Conservation (phyloP, 495 filamentous ascomycete genomes). For the Friedmanniomyces simplex region DNA sequence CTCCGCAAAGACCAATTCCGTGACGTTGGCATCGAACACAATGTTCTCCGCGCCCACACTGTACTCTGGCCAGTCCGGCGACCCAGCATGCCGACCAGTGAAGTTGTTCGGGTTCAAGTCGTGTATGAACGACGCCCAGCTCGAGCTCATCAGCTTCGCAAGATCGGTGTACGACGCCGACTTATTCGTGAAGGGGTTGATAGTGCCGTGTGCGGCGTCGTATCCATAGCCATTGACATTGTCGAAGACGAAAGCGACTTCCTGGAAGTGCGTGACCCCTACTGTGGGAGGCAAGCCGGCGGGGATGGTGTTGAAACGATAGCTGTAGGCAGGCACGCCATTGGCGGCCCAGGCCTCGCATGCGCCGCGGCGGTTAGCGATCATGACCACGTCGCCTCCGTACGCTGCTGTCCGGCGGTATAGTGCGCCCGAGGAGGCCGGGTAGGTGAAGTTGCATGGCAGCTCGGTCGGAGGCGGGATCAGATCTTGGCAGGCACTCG, state of each 20-base stretch:
- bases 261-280: constrained; percentile 49
- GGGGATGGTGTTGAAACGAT: constrained; percentile 48
- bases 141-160: constrained; percentile 42
- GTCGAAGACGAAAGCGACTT: constrained; percentile 52
- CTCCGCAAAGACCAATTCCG: constrained; percentile 35
- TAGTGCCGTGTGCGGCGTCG: constrained; percentile 18
- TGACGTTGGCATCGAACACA: constrained; percentile 41
- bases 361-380: constrained; percentile 44
- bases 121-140: constrained; percentile 47
- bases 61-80: constrained; percentile 28
- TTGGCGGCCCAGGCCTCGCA: constrained; percentile 42
- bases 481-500: constrained; percentile 21
- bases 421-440: constrained; percentile 34
- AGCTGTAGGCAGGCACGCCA: constrained; percentile 46
- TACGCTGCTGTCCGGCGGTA: constrained; percentile 44
- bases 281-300: constrained; percentile 29
- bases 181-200: constrained; percentile 40
- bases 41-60: constrained; percentile 27
- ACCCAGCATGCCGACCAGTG: constrained; percentile 4
- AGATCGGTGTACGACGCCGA: constrained; percentile 37
- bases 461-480: constrained; percentile 21
- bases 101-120: constrained; percentile 41
- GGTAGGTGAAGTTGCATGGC: constrained; percentile 13
- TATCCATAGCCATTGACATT: constrained; percentile 44
- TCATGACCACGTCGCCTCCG: constrained; percentile 47